phyloP scores from a whole-genome alignment of 2,329 filamentous ascomycete genomes.

The Penicillium sclerotigenum region DNA sequence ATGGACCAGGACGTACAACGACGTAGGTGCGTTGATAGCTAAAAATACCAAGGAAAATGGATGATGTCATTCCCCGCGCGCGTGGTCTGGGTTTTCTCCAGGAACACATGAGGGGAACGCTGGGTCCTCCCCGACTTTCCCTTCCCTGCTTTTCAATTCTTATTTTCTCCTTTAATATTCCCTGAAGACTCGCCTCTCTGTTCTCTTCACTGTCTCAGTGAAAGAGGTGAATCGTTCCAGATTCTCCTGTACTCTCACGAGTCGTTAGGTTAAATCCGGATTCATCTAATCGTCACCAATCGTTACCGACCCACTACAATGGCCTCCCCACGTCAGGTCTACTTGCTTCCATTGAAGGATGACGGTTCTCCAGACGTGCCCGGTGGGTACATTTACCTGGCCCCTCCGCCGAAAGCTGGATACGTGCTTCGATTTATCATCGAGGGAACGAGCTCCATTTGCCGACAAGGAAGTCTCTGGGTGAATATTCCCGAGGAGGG shows the following conservation, averaged over 20 bases:
- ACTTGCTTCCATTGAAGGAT: conserved; percentile 87
- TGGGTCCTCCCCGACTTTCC: background rate
- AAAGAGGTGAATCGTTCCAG: conserved; percentile 1
- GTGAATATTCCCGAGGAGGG: conserved; percentile 85
- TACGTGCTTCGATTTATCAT: conserved; percentile 85
- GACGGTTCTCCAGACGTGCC: conserved; percentile 86
- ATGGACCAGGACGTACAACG: background rate
- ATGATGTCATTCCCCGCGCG: conserved; percentile 10
- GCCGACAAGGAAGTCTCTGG: conserved; percentile 90
- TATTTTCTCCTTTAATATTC: background rate
- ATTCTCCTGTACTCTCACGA: conserved; percentile 4
- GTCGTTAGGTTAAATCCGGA: background rate
- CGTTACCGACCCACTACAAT: conserved; percentile 16
- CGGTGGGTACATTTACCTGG: conserved; percentile 87
- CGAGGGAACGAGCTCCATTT: conserved; percentile 93
- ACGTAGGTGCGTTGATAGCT: background rate
- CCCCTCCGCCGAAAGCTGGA: conserved; percentile 68
- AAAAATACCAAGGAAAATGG: conserved; percentile 3
- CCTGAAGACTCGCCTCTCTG: too few species aligned
- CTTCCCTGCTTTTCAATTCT: conserved; percentile 3
- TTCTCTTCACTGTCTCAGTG: background rate
- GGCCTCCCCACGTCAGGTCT: conserved; percentile 55
- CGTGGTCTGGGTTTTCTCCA: conserved; percentile 10
- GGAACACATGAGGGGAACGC: conserved; percentile 12
- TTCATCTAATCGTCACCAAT: conserved; percentile 1